Base-by-base conservation (phyloP, 1,284 basidiomycete species). In the Ustilago curta region DNA sequence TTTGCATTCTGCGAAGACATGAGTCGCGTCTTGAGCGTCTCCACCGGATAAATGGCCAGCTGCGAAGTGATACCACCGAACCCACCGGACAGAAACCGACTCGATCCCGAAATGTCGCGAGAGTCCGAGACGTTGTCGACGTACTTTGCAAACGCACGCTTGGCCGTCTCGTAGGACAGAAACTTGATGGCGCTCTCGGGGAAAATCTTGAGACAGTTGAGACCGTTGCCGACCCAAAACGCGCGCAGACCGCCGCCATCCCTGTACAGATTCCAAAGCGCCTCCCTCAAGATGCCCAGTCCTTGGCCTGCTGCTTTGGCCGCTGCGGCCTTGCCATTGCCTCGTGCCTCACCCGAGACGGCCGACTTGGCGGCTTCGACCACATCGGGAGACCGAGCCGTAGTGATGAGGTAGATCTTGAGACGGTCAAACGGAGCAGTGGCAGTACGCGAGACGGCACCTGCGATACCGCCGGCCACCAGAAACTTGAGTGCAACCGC, bases 391-490 rank as follows among this genome's bases (percentile, higher is more conserved):
- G 80, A 59, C 16, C 77, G 61, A 35, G 85, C 82, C 89, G 89
- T 45, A 4, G 96, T 99, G 75, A 99, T 99, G 62, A 99, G 89
- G 86, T 97, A 99, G 60, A 99, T 90, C 86, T 97, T 99, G 52
- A 99, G 88, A 62, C 97, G 91, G 86, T 99, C 97, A 78, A 99
- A 98, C 0, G 97, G 97, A 6, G 97, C 97, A 0, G 97, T 99
- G 65, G 94, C 95, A 39, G 95, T 93, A 73, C 97, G 89, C 19
- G 95, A 98, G 21, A 98, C 95, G 92, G 92, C 93, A 59, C 96
- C 96, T 16, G 96, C 97, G 18, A 97, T 88, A 18, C 96, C 96
- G 42, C 97, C 96, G 1, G 96, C 97, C 14, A 95, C 86, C 47
- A 99, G 88, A 86, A 97, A 99, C 82, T 92, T 93, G 85, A 94